phyloP scores from a whole-genome alignment of 2,329 filamentous ascomycete genomes.

The Aureobasidium musti region DNA sequence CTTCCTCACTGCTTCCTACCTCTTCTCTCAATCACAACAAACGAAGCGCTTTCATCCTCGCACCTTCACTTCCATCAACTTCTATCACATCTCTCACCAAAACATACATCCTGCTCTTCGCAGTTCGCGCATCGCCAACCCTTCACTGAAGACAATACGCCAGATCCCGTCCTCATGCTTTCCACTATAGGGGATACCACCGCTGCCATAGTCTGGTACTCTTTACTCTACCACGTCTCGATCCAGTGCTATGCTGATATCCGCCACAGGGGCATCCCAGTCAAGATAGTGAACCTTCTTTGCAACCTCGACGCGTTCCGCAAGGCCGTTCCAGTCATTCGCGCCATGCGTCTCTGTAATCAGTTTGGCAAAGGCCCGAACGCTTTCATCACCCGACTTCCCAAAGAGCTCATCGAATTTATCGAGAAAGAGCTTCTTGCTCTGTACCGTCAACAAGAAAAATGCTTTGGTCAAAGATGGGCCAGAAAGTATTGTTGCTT shows the following conservation, averaged over 20 bases:
- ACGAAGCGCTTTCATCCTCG: not conserved
- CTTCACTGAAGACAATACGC: not conserved
- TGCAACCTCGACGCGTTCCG: not conserved
- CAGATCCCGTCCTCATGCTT: not conserved
- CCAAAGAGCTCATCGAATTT: constrained; percentile 1
- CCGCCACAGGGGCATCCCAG: not conserved
- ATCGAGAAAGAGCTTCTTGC: constrained; percentile 13
- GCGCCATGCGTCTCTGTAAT: not conserved
- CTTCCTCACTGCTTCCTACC: not conserved
- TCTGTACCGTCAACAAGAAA: not conserved
- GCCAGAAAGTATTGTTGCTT: not conserved
- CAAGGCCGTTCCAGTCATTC: not conserved
- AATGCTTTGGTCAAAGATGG: not conserved
- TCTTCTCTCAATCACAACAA: not conserved
- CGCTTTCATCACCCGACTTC: not conserved
- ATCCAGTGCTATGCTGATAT: not conserved
- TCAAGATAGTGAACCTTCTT: not conserved
- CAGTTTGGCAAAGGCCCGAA: constrained; percentile 2
- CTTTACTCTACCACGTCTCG: not conserved
- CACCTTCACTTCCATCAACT: not conserved
- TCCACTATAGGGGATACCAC: not conserved
- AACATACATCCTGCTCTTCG: not conserved
- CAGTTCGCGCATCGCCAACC: not conserved
- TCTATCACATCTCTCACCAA: not conserved
- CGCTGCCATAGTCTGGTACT: constrained; percentile 11